phyloP scores from a whole-genome alignment of 2,329 filamentous ascomycete species.

The Knoxdaviesia proteae region DNA sequence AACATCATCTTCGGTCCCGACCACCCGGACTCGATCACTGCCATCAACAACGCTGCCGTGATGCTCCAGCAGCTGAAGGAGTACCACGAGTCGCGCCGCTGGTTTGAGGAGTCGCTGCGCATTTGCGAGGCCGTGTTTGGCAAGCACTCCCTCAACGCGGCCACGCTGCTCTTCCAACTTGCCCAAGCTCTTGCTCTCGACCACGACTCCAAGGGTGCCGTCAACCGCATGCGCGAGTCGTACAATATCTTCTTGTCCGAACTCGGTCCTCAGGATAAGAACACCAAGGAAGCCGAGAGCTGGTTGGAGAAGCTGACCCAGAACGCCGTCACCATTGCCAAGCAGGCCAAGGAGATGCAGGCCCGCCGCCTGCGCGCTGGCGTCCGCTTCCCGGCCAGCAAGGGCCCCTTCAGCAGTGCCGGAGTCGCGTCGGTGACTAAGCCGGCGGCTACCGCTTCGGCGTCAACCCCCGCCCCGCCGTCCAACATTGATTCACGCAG shows the following conservation, averaged over 20 bases:
- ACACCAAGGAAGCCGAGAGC: constrained; percentile 92
- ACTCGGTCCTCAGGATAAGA: constrained; percentile 77
- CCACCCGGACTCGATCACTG: constrained; percentile 95
- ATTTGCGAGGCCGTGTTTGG: constrained; percentile 84
- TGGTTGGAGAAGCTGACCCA: constrained; percentile 94
- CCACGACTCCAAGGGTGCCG: constrained; percentile 77
- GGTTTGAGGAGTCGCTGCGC: constrained; percentile 84
- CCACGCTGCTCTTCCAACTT: constrained; percentile 89
- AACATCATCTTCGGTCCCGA: constrained; percentile 87
- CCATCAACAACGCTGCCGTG: constrained; percentile 93
- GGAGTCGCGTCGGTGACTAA: not conserved
- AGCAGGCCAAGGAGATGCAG: constrained; percentile 75
- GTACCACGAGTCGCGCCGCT: constrained; percentile 82
- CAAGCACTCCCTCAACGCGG: constrained; percentile 75
- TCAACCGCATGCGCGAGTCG: constrained; percentile 84
- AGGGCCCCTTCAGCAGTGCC: constrained; percentile 32
- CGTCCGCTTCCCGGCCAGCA: constrained; percentile 43
- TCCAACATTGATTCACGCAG: constrained; percentile 48
- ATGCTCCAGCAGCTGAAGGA: constrained; percentile 94
- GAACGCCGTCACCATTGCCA: constrained; percentile 84
- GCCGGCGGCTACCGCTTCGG: constrained; percentile 10
- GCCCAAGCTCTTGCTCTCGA: constrained; percentile 92
- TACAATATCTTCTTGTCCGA: constrained; percentile 86
- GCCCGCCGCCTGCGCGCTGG: constrained; percentile 49
- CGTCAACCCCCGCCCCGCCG: not conserved